Conservation (phyloP, 495 filamentous ascomycete species). For the Apodospora peruviana region DNA sequence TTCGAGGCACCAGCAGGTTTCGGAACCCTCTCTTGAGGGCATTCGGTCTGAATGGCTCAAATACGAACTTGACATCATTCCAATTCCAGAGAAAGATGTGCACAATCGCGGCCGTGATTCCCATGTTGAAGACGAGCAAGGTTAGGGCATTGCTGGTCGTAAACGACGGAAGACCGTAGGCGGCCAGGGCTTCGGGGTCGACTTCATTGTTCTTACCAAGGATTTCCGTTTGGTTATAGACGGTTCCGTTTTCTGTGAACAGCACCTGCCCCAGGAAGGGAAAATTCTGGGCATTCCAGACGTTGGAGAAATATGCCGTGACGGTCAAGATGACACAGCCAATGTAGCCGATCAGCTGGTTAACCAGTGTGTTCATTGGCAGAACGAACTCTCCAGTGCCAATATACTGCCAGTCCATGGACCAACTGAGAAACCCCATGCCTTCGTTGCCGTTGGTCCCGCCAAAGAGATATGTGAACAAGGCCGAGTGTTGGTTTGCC, state of each 20-base stretch:
- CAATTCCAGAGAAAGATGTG: slow-evolving; percentile 35
- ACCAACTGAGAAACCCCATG: slow-evolving; percentile 40
- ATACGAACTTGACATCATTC: slow-evolving; percentile 17
- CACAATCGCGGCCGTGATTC: slow-evolving; percentile 34
- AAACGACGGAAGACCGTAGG: slow-evolving; percentile 35
- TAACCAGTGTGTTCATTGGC: slow-evolving; percentile 30
- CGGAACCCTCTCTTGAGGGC: slow-evolving; percentile 1
- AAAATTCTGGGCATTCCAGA: slow-evolving; percentile 39
- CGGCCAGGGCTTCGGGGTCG: slow-evolving; percentile 20
- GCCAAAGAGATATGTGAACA: slow-evolving; percentile 55
- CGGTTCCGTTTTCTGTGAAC: slow-evolving; percentile 44
- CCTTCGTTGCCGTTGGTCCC: slow-evolving; percentile 44
- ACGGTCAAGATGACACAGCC: slow-evolving; percentile 35
- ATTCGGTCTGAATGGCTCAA: slow-evolving; percentile 14
- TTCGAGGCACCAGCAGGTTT: slow-evolving; percentile 1
- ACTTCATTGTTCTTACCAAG: slow-evolving; percentile 32
- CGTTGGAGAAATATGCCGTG: slow-evolving; percentile 39
- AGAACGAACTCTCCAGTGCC: slow-evolving; percentile 24
- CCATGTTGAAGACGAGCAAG: slow-evolving; percentile 33
- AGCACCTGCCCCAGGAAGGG: slow-evolving; percentile 45
- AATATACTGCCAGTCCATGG: slow-evolving; percentile 52
- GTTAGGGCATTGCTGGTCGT: slow-evolving; percentile 34
- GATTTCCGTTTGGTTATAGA: slow-evolving; percentile 41
- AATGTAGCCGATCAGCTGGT: slow-evolving; percentile 35
- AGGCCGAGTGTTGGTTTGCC: slow-evolving; percentile 36